Evolutionary conservation across 768 basidiomycete species (phyloP).

Genomic region (Pisolithus sp.): DNA sequence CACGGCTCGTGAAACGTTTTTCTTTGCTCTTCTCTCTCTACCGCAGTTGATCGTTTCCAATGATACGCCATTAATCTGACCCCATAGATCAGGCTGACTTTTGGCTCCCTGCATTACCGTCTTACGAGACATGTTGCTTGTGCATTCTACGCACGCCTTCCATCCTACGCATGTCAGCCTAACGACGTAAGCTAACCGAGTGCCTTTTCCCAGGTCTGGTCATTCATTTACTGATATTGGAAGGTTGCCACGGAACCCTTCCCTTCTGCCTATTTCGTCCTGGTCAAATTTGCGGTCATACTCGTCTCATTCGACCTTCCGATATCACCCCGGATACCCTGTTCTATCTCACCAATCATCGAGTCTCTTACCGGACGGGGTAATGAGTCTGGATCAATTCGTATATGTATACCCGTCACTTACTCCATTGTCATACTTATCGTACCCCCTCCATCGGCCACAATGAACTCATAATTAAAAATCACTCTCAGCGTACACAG

Average conservation of each 20-base stretch:
- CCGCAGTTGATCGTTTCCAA: neutral
- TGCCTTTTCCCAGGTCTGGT: conserved; percentile 2
- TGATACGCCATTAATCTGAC: no score
- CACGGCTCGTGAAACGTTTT: no score
- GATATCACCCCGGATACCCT: conserved; percentile 22
- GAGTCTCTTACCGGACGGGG: neutral
- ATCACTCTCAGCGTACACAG: conserved; percentile 11
- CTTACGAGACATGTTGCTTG: conserved; percentile 5
- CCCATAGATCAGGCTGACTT: conserved; percentile 1
- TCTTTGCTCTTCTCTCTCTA: neutral
- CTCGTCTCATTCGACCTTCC: conserved; percentile 9
- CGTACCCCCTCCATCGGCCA: conserved; percentile 15
- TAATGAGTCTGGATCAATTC: conserved; percentile 1
- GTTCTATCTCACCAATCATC: conserved; percentile 1
- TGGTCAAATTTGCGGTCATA: conserved; percentile 5
- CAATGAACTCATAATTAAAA: conserved; percentile 17
- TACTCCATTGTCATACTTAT: conserved; percentile 4
- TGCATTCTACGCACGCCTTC: conserved; percentile 7
- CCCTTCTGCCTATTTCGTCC: conserved; percentile 6
- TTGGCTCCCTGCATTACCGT: conserved; percentile 9
- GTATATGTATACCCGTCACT: conserved; percentile 7
- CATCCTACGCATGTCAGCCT: conserved; percentile 6
- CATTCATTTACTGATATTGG: conserved; percentile 4
- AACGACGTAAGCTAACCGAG: conserved; percentile 21
- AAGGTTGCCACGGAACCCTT: conserved; percentile 5